Conservation (phyloP, 2,329 filamentous ascomycete species). For the Xylaria arbuscula region DNA sequence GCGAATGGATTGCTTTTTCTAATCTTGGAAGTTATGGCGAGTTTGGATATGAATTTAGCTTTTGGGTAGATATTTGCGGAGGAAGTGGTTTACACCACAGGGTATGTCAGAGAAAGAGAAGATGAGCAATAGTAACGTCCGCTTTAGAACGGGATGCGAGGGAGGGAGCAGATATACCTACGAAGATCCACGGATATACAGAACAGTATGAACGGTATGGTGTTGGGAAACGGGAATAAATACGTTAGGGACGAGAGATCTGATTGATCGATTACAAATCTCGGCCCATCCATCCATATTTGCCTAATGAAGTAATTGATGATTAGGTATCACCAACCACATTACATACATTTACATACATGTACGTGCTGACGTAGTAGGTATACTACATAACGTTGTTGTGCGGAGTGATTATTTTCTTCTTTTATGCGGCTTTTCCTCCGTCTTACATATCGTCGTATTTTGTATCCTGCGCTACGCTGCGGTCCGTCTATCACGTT, state of each 20-base stretch:
- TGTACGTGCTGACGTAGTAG: no score
- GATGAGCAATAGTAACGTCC: not conserved
- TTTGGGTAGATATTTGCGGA: not conserved
- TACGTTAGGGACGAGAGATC: not conserved
- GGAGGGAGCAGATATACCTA: conserved; percentile 3
- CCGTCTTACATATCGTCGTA: not conserved
- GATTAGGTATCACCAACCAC: conserved; percentile 7
- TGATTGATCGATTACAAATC: conserved; percentile 4
- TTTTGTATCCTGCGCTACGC: not conserved
- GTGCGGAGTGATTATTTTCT: not conserved
- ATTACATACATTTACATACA: not conserved
- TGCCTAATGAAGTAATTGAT: conserved; percentile 12
- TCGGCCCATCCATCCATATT: not conserved
- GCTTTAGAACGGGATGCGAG: not conserved
- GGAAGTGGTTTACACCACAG: not conserved
- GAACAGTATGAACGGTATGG: not conserved
- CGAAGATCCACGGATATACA: not conserved
- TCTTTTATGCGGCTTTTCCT: not conserved
- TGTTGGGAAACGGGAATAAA: conserved; percentile 13
- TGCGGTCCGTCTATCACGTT: not conserved
- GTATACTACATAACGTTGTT: no score
- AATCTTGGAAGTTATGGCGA: not conserved
- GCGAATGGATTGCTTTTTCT: not conserved
- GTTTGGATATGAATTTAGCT: not conserved
- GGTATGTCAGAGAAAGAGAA: not conserved